A percentile compares a stretch with the other conserved stretches of the same genome.
Evolutionary conservation across 2,329 filamentous ascomycete species (phyloP).

Genomic region (Blumeriella jaapii): DNA sequence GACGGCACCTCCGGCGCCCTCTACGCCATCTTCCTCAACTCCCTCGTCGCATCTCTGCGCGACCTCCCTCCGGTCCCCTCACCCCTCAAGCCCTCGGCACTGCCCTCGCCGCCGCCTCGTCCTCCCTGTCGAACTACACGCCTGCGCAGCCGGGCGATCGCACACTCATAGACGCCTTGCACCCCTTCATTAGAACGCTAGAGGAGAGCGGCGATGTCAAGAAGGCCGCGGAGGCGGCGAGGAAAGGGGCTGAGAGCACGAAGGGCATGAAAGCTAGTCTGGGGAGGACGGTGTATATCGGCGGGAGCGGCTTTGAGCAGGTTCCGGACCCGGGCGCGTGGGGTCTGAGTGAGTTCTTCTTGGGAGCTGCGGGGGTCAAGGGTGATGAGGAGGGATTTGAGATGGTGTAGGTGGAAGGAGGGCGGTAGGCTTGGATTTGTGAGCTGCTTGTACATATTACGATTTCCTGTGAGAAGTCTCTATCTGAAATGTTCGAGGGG

Average conservation of each 20-base stretch:
- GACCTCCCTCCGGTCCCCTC: slow-evolving; percentile 26
- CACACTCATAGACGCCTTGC: slow-evolving; percentile 79
- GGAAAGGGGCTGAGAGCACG: slow-evolving; percentile 67
- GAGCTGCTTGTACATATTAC: too few relatives aligned
- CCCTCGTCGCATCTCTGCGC: slow-evolving; percentile 42
- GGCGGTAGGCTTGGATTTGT: not conserved
- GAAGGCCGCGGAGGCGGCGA: slow-evolving; percentile 64
- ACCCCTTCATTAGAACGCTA: slow-evolving; percentile 73
- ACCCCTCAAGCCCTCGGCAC: slow-evolving; percentile 41
- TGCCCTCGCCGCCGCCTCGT: slow-evolving; percentile 60
- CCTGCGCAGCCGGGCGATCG: slow-evolving; percentile 82
- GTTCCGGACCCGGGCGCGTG: slow-evolving; percentile 70
- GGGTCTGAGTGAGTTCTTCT: slow-evolving; percentile 68
- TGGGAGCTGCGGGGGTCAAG: slow-evolving; percentile 52
- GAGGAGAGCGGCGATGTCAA: slow-evolving; percentile 52
- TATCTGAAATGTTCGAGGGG: too few relatives aligned
- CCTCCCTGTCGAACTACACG: slow-evolving; percentile 70
- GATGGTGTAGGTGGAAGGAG: slow-evolving; percentile 19
- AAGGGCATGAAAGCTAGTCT: slow-evolving; percentile 88
- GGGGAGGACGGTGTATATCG: slow-evolving; percentile 74
- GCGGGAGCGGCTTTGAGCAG: slow-evolving; percentile 60
- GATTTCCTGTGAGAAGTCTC: too few relatives aligned
- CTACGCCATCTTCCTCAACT: slow-evolving; percentile 66
- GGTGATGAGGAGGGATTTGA: slow-evolving; percentile 24
- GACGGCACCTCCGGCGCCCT: slow-evolving; percentile 67